Evolutionary conservation across 768 basidiomycete genomes (phyloP).

Genomic region (Mycena amicta): DNA sequence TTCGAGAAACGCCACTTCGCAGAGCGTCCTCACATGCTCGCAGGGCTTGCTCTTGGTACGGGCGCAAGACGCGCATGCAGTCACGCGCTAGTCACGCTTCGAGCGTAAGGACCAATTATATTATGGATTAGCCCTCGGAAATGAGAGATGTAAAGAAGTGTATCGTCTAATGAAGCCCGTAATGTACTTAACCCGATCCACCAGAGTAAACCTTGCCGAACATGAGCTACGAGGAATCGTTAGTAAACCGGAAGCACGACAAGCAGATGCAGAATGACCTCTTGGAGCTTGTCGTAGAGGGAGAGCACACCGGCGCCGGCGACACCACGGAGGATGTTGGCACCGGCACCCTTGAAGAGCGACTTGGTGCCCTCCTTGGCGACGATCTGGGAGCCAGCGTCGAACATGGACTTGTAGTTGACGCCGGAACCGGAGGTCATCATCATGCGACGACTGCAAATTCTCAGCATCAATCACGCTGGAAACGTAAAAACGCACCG

Average conservation of each 20-base stretch:
- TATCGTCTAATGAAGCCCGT: slow-evolving; percentile 2
- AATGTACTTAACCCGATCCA: slow-evolving; percentile 57
- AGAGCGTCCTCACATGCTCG: slow-evolving; percentile 76
- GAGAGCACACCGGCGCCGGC: slow-evolving; percentile 99
- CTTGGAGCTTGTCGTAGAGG: slow-evolving; percentile 97
- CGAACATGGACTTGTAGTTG: slow-evolving; percentile 99
- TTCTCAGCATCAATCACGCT: slow-evolving; percentile 24
- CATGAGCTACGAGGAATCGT: slow-evolving; percentile 37
- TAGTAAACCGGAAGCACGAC: not conserved
- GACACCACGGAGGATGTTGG: slow-evolving; percentile 90
- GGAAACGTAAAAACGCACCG: slow-evolving; percentile 49
- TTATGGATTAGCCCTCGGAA: slow-evolving; percentile 20
- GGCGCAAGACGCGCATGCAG: slow-evolving; percentile 52
- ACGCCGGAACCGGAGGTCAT: slow-evolving; percentile 96
- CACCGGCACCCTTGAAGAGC: slow-evolving; percentile 78
- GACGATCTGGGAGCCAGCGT: slow-evolving; percentile 89
- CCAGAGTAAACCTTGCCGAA: slow-evolving; percentile 99
- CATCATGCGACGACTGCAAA: slow-evolving; percentile 98
- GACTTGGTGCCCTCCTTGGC: slow-evolving; percentile 95
- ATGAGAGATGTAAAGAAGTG: slow-evolving; percentile 11
- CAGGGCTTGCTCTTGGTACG: slow-evolving; percentile 86
- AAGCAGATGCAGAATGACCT: slow-evolving; percentile 42
- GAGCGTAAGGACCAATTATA: slow-evolving; percentile 1
- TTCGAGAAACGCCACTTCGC: slow-evolving; percentile 63
- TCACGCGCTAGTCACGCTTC: not conserved